A percentile compares a stretch with the other conserved stretches of the same genome.
Evolutionary conservation across 2,329 filamentous ascomycete species (phyloP).

Genomic region (Lachnum nothofagi): DNA sequence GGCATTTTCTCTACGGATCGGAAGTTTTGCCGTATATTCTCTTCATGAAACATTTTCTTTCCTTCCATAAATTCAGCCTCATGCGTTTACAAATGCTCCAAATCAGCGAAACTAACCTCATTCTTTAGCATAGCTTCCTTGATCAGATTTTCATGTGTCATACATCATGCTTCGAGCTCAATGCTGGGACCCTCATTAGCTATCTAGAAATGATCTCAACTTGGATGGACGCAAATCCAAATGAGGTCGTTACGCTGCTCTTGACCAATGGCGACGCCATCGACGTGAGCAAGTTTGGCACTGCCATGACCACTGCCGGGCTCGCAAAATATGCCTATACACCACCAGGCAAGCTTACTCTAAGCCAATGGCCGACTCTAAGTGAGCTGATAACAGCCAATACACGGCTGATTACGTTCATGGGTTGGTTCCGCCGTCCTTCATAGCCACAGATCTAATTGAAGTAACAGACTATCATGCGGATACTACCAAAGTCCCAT

Average conservation of each 20-base stretch:
- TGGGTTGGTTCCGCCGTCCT: constrained; percentile 44
- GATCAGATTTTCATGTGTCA: constrained; percentile 41
- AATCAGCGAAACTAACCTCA: too few species aligned
- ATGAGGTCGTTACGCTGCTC: constrained; percentile 60
- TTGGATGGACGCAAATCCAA: constrained; percentile 54
- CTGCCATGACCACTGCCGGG: constrained; percentile 22
- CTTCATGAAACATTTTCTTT: too few species aligned
- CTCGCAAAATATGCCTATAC: constrained; percentile 27
- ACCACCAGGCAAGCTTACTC: constrained; percentile 31
- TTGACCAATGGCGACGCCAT: constrained; percentile 59
- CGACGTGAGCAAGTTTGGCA: constrained; percentile 49
- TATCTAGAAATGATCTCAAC: constrained; percentile 53
- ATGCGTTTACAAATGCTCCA: too few species aligned
- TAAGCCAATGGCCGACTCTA: constrained; percentile 64
- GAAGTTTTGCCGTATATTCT: too few species aligned
- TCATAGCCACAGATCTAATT: background rate
- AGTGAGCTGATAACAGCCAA: constrained; percentile 56
- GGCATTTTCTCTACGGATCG: too few species aligned
- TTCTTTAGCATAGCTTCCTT: constrained; percentile 17
- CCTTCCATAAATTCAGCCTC: too few species aligned
- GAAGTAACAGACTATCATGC: constrained; percentile 53
- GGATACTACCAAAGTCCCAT: constrained; percentile 48
- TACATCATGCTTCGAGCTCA: constrained; percentile 53
- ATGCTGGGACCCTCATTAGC: constrained; percentile 51
- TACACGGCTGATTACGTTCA: constrained; percentile 65